Evolutionary conservation across 73 alveolate species (phyloP).

Genomic region (Diophrys sp.): DNA sequence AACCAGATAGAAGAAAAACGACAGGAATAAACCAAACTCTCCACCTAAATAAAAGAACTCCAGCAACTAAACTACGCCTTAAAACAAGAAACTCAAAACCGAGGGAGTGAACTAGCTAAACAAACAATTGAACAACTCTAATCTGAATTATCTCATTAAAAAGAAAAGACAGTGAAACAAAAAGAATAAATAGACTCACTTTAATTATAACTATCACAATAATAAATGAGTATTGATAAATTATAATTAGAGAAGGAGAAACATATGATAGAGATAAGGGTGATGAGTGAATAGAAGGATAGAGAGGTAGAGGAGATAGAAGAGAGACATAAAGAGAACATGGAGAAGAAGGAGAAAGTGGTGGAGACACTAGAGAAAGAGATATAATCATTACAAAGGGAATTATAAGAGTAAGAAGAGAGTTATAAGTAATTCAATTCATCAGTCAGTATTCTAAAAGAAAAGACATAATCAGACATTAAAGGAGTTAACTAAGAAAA

Average conservation of each 20-base stretch:
- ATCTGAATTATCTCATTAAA: slow-evolving; percentile 3
- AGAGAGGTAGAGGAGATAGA: slow-evolving; percentile 27
- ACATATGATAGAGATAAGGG: background rate
- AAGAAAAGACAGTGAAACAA: slow-evolving; percentile 15
- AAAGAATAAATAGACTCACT: slow-evolving; percentile 6
- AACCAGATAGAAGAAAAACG: slow-evolving; percentile 17
- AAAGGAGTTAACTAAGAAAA: no score
- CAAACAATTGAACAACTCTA: slow-evolving; percentile 23
- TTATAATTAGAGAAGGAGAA: no score
- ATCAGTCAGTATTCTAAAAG: no score
- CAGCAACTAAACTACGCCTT: slow-evolving; percentile 15
- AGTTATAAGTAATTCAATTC: no score
- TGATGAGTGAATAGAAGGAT: background rate
- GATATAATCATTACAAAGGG: no score
- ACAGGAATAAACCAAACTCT: background rate
- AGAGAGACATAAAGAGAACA: slow-evolving; percentile 27
- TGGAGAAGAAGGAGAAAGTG: slow-evolving; percentile 13
- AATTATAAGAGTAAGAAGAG: no score
- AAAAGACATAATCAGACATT: no score
- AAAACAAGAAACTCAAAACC: background rate
- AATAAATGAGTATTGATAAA: no score
- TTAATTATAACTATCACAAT: no score
- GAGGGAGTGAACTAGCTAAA: slow-evolving; percentile 13
- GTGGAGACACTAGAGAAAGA: no score
- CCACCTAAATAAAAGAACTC: slow-evolving; percentile 16